Conservation (phyloP, 1,284 basidiomycete species). For the Heterobasidion occidentale region DNA sequence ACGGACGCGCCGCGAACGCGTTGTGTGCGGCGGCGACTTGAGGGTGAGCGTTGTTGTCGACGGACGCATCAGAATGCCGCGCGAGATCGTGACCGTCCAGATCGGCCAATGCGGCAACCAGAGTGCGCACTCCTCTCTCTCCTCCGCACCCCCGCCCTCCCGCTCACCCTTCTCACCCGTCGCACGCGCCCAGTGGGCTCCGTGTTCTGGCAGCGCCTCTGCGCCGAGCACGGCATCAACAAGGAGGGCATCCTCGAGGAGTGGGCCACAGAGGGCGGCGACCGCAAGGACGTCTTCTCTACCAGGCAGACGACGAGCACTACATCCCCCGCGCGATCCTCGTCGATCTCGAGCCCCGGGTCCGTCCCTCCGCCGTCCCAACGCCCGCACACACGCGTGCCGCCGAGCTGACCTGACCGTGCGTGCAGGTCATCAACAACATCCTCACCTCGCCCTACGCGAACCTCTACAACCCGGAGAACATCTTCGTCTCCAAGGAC, state of each 20-base stretch:
- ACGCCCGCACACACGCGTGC: no score
- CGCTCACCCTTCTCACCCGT: not conserved
- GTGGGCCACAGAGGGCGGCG: conserved; percentile 89
- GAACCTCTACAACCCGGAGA: conserved; percentile 96
- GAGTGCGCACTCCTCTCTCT: conserved; percentile 44
- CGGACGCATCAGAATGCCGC: conserved; percentile 77
- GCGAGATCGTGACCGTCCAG: conserved; percentile 83
- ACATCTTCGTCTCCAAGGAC: conserved; percentile 92
- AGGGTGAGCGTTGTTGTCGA: no score
- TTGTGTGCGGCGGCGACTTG: not conserved
- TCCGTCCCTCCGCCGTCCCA: conserved; percentile 29
- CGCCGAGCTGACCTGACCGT: not conserved
- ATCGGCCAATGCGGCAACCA: conserved; percentile 97
- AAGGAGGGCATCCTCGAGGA: conserved; percentile 91
- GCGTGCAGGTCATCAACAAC: conserved; percentile 86
- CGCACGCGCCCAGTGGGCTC: conserved; percentile 59
- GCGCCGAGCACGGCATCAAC: conserved; percentile 93
- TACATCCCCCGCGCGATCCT: conserved; percentile 97
- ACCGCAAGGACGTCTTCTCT: conserved; percentile 99
- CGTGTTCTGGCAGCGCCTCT: conserved; percentile 93
- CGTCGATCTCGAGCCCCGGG: conserved; percentile 96
- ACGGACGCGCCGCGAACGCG: conserved; percentile 4
- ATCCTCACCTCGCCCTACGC: conserved; percentile 91
- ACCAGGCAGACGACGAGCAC: conserved; percentile 99
- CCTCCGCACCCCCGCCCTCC: not conserved